phyloP scores from a whole-genome alignment of 2,329 filamentous ascomycete species.

The Trichophyton schoenleinii region DNA sequence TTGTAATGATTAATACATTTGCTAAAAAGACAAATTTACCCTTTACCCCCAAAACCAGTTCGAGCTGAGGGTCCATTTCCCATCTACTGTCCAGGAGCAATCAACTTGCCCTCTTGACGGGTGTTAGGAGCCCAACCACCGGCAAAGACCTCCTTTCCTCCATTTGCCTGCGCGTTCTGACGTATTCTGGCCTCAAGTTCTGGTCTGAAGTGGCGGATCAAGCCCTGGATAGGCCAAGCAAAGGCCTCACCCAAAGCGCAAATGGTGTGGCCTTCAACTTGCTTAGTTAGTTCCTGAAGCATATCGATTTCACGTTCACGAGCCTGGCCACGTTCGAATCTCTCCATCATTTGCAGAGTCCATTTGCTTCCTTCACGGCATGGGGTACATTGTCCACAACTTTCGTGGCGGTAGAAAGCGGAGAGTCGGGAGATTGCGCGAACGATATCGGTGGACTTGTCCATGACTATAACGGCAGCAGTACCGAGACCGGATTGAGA shows the following conservation, averaged over 20 bases:
- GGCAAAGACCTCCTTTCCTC: conserved; percentile 57
- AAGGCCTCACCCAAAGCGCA: conserved; percentile 97
- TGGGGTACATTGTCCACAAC: conserved; percentile 96
- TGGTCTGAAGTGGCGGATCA: conserved; percentile 95
- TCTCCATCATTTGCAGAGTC: conserved; percentile 97
- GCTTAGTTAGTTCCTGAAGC: conserved; percentile 97
- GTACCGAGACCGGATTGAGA: conserved; percentile 94
- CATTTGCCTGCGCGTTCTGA: conserved; percentile 57
- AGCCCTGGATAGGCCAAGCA: conserved; percentile 93
- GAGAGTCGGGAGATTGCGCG: conserved; percentile 84
- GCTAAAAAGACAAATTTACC: neutral
- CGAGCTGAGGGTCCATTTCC: neutral
- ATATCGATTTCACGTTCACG: conserved; percentile 93
- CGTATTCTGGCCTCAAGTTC: conserved; percentile 87
- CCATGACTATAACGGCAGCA: conserved; percentile 96
- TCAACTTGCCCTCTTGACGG: conserved; percentile 63
- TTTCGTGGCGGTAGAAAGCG: conserved; percentile 97
- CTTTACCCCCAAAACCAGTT: neutral
- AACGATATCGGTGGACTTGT: conserved; percentile 93
- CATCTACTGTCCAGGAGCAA: conserved; percentile 74
- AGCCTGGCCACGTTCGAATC: conserved; percentile 84
- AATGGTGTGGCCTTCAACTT: conserved; percentile 98
- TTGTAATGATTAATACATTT: conserved; percentile 1
- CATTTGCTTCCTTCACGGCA: conserved; percentile 98
- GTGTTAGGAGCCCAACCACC: conserved; percentile 78